A percentile compares a stretch with the other conserved stretches of the same genome.
Conservation (phyloP, 495 filamentous ascomycete genomes). For the Hapsidospora chrysogenum region DNA sequence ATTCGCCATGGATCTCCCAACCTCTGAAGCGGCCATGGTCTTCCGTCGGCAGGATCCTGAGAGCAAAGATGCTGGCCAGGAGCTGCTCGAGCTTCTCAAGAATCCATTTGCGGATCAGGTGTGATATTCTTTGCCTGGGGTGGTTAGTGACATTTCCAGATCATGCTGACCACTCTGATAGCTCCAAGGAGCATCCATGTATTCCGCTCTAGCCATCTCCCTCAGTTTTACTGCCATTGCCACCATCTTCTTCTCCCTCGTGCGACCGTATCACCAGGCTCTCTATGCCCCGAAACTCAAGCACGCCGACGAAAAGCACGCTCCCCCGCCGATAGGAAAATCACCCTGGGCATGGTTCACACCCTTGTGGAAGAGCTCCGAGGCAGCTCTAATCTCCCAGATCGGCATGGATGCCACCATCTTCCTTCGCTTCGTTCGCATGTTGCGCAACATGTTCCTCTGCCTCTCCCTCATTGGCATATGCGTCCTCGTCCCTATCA, state of each 20-base stretch:
- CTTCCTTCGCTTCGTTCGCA: conserved; percentile 74
- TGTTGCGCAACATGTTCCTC: conserved; percentile 86
- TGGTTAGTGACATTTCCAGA: background rate
- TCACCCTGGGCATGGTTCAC: conserved; percentile 72
- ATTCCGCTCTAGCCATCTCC: conserved; percentile 71
- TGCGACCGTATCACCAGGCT: conserved; percentile 76
- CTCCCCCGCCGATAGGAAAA: conserved; percentile 79
- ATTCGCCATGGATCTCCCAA: no score
- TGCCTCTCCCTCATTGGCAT: conserved; percentile 58
- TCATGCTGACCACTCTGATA: conserved; percentile 3
- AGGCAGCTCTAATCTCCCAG: conserved; percentile 56
- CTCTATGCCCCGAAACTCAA: conserved; percentile 93
- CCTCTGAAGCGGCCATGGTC: no score
- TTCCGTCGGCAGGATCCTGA: no score
- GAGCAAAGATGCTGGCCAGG: conserved; percentile 10
- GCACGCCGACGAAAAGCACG: conserved; percentile 79
- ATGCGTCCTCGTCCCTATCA: conserved; percentile 68
- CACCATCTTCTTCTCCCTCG: conserved; percentile 64
- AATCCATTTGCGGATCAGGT: conserved; percentile 32
- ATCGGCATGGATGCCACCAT: conserved; percentile 82
- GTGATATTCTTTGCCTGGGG: no score
- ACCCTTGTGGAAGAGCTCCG: conserved; percentile 60
- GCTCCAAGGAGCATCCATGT: conserved; percentile 34
- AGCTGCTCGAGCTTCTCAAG: conserved; percentile 25
- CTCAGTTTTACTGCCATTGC: conserved; percentile 54